Base-by-base conservation (phyloP, 441 rosid species). In the Brassica balearica region DNA sequence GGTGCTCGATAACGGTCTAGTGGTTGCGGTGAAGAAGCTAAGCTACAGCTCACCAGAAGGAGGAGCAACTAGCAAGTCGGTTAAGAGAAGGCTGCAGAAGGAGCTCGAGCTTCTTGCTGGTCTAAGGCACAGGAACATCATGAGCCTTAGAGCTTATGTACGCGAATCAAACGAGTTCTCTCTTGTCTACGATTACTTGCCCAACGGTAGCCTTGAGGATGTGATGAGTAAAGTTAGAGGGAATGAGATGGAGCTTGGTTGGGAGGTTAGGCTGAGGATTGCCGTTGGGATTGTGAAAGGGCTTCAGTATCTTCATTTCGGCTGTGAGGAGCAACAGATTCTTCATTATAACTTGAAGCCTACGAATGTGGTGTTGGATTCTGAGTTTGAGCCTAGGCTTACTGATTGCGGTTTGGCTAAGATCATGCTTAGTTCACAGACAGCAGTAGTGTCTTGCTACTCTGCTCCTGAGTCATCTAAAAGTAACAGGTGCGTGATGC, bases 211-310 rank as follows among this genome's bases (percentile, higher is more conserved):
- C 78, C 93, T 96, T 3, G 96, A 91, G 82, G 98, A 96, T 86
- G 88, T 87, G 65, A 90, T 96, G 98, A 81, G 76, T 71, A 83
- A 90, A 68, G 90, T 91, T 43, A 88, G 91, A 76, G 89, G 82
- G 48, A 85, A 89, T 73, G 83, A 91, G 73, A 72, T 90, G 77
- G 89, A 90, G 83, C 92, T 94, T 12, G 80, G 86, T 46, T 94
- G 99, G 98, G 97, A 96, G 74, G 84, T 88, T 61, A 82, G 98
- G 84, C 95, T 91, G 14, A 84, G 94, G 80, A 84, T 96, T 79
- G 98, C 95, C 0, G 95, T 92, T 75, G 99, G 97, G 53, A 79
- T 96, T 51, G 91, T 93, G 63, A 93, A 94, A 84, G 98, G 93
- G 74, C 96, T 96, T 73, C 89, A 87, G 71, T 91, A 88, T 88